Evolutionary conservation across 768 basidiomycete species (phyloP), one percentile per base, ranked within the genome.

Genomic region (Cystofilobasidium bisporidii): DNA sequence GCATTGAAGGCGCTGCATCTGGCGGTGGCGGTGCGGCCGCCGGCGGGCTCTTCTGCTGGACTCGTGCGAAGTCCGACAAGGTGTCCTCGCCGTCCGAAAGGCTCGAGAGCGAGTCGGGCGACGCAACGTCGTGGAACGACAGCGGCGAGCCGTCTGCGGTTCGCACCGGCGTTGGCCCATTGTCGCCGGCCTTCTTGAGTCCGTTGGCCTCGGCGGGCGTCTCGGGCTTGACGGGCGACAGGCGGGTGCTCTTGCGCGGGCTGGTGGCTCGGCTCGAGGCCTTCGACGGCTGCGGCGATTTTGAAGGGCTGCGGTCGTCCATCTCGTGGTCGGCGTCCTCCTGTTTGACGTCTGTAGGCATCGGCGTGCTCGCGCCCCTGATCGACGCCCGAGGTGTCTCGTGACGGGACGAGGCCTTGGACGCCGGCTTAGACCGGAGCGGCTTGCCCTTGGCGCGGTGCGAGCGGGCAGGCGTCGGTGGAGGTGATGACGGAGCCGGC

Each of bases 101-200:
- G 43, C 43, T 43, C 30, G 48, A 53, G 30, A 59, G 61, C 38
- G 72, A 72, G 30, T 71, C 69, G 6, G 72, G 72, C 30, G 70
- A 71, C 12, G 70, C 72, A 8, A 72, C 72, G 30, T 72, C 72
- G 36, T 70, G 69, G 66, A 72, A 72, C n/a, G 71, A 71, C 2
- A 69, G 43, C 1, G 72, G 71, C 2, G 72, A 71, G 4, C 69
- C 64, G n/a, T 53, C 53, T 10, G 61, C 53, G 50, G 38, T 60
- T 26, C 58, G 55, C 18, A 55, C 28, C 47, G 50, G 55, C 59
- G 43, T 55, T 17, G 43, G 40, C 53, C 48, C 48, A 14, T 5
- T 48, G 11, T 20, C 38, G 17, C 18, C 48, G n/a, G 58, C 53
- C n/a, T 53, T 61, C 56, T 69, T 72, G 36, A 70, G 69, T 28